These are phyloP conservation scores for Cajanus cajan DNA, from an alignment of 306 rosid genomes.

Conservation along the genomic window DNA sequence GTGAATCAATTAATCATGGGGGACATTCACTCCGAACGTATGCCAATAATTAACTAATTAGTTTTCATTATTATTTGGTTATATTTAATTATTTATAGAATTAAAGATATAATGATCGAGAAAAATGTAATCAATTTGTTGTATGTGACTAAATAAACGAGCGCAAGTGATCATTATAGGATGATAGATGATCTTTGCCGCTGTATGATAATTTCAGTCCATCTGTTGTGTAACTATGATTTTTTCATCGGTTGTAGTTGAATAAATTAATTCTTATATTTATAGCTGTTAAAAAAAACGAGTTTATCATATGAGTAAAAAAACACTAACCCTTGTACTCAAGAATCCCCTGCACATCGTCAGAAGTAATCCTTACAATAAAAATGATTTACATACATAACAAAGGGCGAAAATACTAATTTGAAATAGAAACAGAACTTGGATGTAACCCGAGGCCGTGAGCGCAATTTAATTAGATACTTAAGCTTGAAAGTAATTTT, in stretches of 20 bases:
- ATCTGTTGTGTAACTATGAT: background rate
- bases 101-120: background rate
- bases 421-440: background rate
- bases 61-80: background rate
- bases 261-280: constrained; percentile 4
- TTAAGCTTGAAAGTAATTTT: no score
- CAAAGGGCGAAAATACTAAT: background rate
- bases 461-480: no score
- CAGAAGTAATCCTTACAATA: background rate
- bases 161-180: background rate
- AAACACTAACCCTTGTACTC: background rate
- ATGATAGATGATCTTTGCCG: constrained; percentile 10
- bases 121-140: background rate
- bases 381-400: background rate
- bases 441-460: no score
- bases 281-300: background rate
- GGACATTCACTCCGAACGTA: background rate
- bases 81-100: background rate
- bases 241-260: constrained; percentile 6
- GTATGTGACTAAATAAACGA: background rate
- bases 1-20: background rate
- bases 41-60: background rate
- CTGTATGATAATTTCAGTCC: background rate
- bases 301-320: background rate
- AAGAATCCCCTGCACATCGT: background rate